These are phyloP conservation scores for Phytopythium chamaehyphon DNA, from an alignment of 352 stramenopile species.

Conservation along the genomic window DNA sequence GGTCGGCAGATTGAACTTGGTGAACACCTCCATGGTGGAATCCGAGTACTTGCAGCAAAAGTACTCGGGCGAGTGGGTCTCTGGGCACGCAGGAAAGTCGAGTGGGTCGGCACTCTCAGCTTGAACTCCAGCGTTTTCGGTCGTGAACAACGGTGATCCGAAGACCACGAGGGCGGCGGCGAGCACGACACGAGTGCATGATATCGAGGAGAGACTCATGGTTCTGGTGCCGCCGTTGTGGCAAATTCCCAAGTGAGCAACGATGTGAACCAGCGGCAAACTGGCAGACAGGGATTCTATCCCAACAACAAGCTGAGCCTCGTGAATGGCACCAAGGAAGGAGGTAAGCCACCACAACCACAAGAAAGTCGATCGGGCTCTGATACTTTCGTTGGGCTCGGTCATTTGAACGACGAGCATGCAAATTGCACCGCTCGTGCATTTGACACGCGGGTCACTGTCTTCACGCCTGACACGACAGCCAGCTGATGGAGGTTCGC, in stretches of 20 bases:
- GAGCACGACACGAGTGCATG: background rate
- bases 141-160: background rate
- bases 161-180: background rate
- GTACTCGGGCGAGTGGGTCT: conserved; percentile 26
- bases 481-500: no score
- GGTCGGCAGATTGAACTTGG: conserved; percentile 22
- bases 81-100: conserved; percentile 23
- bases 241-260: conserved; percentile 3
- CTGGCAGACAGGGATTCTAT: no score
- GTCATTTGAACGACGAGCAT: no score
- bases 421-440: no score
- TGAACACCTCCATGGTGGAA: conserved; percentile 24
- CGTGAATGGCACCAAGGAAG: no score
- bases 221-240: background rate
- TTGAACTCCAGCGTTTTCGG: background rate
- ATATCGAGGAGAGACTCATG: background rate
- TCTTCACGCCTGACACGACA: no score
- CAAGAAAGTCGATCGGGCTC: no score
- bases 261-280: no score
- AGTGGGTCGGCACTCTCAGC: conserved; percentile 7
- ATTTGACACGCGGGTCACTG: no score
- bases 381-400: no score
- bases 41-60: conserved; percentile 29
- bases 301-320: no score
- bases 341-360: no score